phyloP scores from a whole-genome alignment of 2,329 filamentous ascomycete genomes.

The Pseudocercospora pini-densiflorae region DNA sequence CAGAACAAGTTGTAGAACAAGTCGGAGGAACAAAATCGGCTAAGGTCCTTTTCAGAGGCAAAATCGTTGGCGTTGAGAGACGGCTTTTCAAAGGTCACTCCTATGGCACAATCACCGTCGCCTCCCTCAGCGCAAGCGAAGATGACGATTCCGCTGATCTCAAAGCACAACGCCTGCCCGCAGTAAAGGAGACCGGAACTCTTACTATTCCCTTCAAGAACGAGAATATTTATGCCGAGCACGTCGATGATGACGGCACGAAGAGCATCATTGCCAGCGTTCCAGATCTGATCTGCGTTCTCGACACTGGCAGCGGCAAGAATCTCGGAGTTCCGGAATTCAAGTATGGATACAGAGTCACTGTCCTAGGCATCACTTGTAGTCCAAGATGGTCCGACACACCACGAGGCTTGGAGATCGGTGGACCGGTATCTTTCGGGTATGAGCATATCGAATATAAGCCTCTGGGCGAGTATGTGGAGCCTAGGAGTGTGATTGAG shows the following conservation, averaged over 20 bases:
- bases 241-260: conserved; percentile 41
- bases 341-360: conserved; percentile 57
- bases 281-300: conserved; percentile 55
- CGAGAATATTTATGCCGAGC: conserved; percentile 68
- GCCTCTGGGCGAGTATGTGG: conserved; percentile 56
- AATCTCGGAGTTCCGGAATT: conserved; percentile 60
- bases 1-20: conserved; percentile 63
- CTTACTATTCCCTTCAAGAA: conserved; percentile 75
- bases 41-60: conserved; percentile 65
- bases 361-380: conserved; percentile 59
- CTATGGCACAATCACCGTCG: conserved; percentile 63
- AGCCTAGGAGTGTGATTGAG: conserved; percentile 59
- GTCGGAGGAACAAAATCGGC: conserved; percentile 60
- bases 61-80: conserved; percentile 65
- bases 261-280: conserved; percentile 53
- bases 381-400: conserved; percentile 60
- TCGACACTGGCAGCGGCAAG: conserved; percentile 55
- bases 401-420: conserved; percentile 53
- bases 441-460: conserved; percentile 54
- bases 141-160: conserved; percentile 42
- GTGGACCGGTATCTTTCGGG: conserved; percentile 56
- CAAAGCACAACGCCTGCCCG: conserved; percentile 28
- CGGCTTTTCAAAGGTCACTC: conserved; percentile 61
- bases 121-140: conserved; percentile 26
- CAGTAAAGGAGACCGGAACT: conserved; percentile 49